Base-by-base conservation (phyloP, 441 rosid genomes). In the Kokia cookei region DNA sequence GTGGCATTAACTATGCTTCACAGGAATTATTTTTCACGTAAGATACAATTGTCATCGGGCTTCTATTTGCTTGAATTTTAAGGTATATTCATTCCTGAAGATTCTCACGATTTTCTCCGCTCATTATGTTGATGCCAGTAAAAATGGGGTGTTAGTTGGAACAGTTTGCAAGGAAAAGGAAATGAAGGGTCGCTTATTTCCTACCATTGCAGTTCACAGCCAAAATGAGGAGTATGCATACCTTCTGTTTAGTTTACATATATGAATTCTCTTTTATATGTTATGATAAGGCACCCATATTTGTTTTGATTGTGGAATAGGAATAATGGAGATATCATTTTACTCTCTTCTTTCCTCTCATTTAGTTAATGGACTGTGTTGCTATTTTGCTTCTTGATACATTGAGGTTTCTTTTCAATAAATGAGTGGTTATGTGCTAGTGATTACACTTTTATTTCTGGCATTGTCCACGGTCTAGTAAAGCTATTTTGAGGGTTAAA, bases 1-100 rank as follows among this genome's bases (percentile, higher is more conserved):
- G 91, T 62, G 98, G 99, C 79, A 90, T 93, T 68, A 90, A 91
- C 86, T 93, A 90, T 83, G 89, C 86, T 80, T 79, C 93, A 0
- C 90, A 89, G 79, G 90, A 89, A 73, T 86, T 91, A 79, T 91
- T 95, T 87, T 95, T 95, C 90, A 95, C 97, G 99, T 95, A 90
- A 89, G 96, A 79, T 51, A 57, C n/a, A 17, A 77, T 62, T 76
- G 43, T 67, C 59, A 43, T 43, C 11, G 48, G 48, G 48, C 12
- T 54, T 17, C 22, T n/a, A 17, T 19, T 17, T 55, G 8, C 51
- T 40, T 63, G 8, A 15, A 51, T 72, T 19, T 65, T 3, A 65
- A 55, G 15, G 67, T 65, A 57, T 47, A 57, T 35, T 24, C 47
- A 42, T 62, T 43, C 53, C 8, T 42, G 22, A 72, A 53, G 42